These are phyloP conservation scores for Agapanthus africanus DNA, from an alignment of 106 monocot species.

Conservation along the genomic window DNA sequence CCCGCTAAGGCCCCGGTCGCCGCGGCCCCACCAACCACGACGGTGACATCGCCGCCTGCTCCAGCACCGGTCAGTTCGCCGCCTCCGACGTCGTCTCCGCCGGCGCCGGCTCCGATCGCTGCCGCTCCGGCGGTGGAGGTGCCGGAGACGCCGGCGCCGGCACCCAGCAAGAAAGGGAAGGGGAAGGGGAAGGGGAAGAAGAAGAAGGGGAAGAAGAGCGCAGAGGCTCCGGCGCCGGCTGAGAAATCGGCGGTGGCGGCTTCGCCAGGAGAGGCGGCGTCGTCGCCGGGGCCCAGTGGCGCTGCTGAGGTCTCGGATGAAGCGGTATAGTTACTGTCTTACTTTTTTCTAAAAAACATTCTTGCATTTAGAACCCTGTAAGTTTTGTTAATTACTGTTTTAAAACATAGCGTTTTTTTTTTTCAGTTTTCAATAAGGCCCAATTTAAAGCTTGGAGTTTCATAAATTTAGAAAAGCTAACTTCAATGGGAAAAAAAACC, in stretches of 20 bases:
- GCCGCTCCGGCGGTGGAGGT: neutral
- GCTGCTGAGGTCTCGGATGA: conserved; percentile 10
- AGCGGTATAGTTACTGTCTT: too few relatives aligned
- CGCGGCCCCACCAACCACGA: conserved; percentile 6
- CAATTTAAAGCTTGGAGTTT: too few relatives aligned
- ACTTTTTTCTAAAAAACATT: too few relatives aligned
- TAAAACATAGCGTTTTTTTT: too few relatives aligned
- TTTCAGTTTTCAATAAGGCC: too few relatives aligned
- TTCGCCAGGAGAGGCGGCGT: neutral
- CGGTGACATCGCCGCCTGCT: conserved; percentile 11
- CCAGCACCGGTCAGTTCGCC: neutral
- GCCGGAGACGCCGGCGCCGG: neutral
- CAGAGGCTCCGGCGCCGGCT: neutral
- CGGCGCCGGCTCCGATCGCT: neutral
- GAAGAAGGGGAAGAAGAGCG: conserved; percentile 14
- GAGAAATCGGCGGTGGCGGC: conserved; percentile 7
- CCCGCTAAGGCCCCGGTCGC: too few relatives aligned
- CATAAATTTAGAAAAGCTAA: too few relatives aligned
- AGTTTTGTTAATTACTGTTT: neutral
- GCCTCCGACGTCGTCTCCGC: neutral
- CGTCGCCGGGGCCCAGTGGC: conserved; percentile 12
- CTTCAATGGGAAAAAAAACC: too few relatives aligned
- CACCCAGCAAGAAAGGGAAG: conserved; percentile 9
- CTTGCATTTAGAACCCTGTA: neutral
- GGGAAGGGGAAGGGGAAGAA: too few relatives aligned